Conservation (phyloP, 768 basidiomycete species). For the Chiua virens region DNA sequence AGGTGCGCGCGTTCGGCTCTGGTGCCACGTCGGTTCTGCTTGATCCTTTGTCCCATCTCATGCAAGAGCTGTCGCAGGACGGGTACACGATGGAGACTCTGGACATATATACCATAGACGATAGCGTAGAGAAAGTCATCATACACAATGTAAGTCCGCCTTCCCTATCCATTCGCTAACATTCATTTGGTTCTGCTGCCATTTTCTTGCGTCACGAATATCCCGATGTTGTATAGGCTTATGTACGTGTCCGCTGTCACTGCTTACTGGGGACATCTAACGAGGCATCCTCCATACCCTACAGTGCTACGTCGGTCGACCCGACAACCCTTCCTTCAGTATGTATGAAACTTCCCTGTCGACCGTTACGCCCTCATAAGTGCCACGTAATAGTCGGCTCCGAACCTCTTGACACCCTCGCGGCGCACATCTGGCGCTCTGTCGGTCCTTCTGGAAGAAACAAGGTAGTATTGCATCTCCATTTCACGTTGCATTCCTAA, state of each 20-base stretch:
- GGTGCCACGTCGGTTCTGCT: not conserved
- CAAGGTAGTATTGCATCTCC: conserved; percentile 50
- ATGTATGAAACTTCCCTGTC: conserved; percentile 14
- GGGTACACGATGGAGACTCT: conserved; percentile 85
- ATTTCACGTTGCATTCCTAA: not conserved
- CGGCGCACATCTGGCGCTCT: conserved; percentile 67
- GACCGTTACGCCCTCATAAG: not conserved
- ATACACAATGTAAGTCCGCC: conserved; percentile 46
- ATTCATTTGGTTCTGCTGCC: not conserved
- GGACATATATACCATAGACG: conserved; percentile 62
- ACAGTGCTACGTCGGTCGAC: conserved; percentile 84
- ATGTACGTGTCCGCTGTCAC: conserved; percentile 36
- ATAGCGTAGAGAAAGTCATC: conserved; percentile 53
- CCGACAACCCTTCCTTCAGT: conserved; percentile 91
- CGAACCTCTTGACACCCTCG: conserved; percentile 70
- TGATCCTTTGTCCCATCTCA: not conserved
- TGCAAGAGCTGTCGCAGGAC: conserved; percentile 48
- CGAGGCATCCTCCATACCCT: not conserved
- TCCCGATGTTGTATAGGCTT: conserved; percentile 39
- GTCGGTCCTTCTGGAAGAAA: conserved; percentile 89
- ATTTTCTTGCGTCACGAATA: not conserved
- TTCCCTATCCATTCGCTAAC: not conserved
- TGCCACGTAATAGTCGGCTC: conserved; percentile 61
- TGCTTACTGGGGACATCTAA: not conserved
- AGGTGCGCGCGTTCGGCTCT: conserved; percentile 43